Evolutionary conservation across 2,329 filamentous ascomycete genomes (phyloP).

Genomic region (Endocalyx cinctus): DNA sequence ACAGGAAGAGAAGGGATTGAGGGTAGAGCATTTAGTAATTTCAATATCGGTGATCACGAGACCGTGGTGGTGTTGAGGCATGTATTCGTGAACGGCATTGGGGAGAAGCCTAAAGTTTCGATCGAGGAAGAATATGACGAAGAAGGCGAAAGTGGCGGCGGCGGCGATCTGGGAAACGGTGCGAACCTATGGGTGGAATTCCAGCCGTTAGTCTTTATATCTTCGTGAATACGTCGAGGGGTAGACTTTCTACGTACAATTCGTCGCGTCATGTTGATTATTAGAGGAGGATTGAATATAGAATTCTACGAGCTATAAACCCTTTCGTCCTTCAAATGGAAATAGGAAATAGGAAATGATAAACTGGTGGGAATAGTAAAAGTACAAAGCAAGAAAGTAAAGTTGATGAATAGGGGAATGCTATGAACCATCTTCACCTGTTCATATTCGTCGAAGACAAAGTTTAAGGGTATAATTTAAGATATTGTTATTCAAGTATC

Average conservation of each 20-base stretch:
- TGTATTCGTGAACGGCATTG: slow-evolving; percentile 77
- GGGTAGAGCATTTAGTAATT: slow-evolving; percentile 67
- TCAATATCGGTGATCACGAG: slow-evolving; percentile 82
- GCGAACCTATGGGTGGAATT: slow-evolving; percentile 41
- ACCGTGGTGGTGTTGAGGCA: slow-evolving; percentile 80
- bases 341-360: no score
- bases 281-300: no score
- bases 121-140: slow-evolving; percentile 78
- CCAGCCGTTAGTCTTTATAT: neutral
- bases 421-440: no score
- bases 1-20: slow-evolving; percentile 74
- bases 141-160: slow-evolving; percentile 60
- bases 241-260: slow-evolving; percentile 30
- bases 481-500: no score
- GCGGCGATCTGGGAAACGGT: slow-evolving; percentile 72
- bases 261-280: slow-evolving; percentile 28
- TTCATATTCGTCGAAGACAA: no score
- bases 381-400: no score
- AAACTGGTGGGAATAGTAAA: no score
- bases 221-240: neutral
- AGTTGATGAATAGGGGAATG: no score
- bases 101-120: slow-evolving; percentile 84
- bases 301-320: no score
- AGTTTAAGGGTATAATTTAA: no score
- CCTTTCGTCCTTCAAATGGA: no score